Percentiles rank a stretch among this genome's conserved stretches.
Conservation (phyloP, 129 eudicot species). For the Pulicaria dysenterica region DNA sequence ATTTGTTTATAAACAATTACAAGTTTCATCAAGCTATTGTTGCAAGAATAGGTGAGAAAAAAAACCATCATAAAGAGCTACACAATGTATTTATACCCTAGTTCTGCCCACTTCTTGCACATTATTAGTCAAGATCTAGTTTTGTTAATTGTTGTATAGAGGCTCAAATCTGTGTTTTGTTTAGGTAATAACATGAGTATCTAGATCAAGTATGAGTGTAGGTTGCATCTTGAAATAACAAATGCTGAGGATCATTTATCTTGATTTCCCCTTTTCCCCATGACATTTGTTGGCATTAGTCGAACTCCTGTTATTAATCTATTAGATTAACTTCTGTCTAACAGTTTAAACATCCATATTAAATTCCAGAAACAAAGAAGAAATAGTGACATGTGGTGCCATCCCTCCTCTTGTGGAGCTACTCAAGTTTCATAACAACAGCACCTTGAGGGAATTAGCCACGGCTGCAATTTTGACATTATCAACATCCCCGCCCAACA, state of each 20-base stretch:
- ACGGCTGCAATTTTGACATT: constrained; percentile 75
- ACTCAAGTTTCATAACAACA: constrained; percentile 50
- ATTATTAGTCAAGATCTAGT: constrained; percentile 1
- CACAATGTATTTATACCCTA: background rate
- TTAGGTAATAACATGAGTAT: constrained; percentile 10
- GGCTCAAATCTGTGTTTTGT: background rate
- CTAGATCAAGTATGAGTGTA: background rate
- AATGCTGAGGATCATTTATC: constrained; percentile 5
- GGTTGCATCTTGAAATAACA: background rate
- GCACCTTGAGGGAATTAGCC: constrained; percentile 58
- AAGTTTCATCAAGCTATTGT: background rate
- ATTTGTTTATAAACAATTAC: background rate
- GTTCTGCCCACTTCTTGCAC: background rate
- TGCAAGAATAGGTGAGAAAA: constrained; percentile 17
- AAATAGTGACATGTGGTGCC: constrained; percentile 70
- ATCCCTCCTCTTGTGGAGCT: constrained; percentile 79
- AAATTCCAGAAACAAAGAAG: constrained; percentile 70
- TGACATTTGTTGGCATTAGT: background rate
- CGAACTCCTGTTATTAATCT: background rate
- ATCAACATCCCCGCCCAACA: constrained; percentile 68
- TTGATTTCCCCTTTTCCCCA: background rate
- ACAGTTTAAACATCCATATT: constrained; percentile 1
- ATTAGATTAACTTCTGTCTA: constrained; percentile 13
- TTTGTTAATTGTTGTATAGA: constrained; percentile 9
- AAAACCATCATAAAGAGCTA: background rate